Conservation (phyloP, 2,329 filamentous ascomycete genomes). For the Lachnellula cervina region DNA sequence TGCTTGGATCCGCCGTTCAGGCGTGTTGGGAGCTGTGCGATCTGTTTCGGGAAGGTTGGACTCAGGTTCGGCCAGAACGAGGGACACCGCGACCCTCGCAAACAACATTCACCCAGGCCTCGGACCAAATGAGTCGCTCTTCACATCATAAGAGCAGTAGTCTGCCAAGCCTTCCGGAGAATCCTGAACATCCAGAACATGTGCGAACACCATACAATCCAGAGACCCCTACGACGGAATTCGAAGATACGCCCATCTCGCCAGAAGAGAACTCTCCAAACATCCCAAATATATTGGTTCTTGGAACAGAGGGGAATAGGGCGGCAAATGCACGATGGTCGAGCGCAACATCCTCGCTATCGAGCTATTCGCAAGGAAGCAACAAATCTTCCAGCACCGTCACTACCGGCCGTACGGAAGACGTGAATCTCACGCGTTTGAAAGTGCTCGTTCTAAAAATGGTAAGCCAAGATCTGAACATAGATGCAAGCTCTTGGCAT, state of each 20-base stretch:
- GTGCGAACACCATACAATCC: slow-evolving; percentile 45
- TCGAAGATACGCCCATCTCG: slow-evolving; percentile 83
- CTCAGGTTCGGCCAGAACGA: slow-evolving; percentile 77
- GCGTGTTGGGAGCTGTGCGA: slow-evolving; percentile 94
- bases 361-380: slow-evolving; percentile 70
- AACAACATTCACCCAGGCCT: slow-evolving; percentile 61
- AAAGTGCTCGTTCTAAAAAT: slow-evolving; percentile 79
- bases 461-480: slow-evolving; percentile 30
- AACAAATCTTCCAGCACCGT: slow-evolving; percentile 65
- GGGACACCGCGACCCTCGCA: slow-evolving; percentile 81
- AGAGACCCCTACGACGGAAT: slow-evolving; percentile 91
- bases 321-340: slow-evolving; percentile 71
- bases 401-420: slow-evolving; percentile 62
- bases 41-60: slow-evolving; percentile 89
- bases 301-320: slow-evolving; percentile 64
- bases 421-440: slow-evolving; percentile 70
- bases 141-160: slow-evolving; percentile 34
- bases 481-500: too few species aligned
- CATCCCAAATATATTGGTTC: slow-evolving; percentile 81
- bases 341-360: slow-evolving; percentile 73
- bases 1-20: slow-evolving; percentile 82
- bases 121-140: slow-evolving; percentile 43
- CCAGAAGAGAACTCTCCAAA: slow-evolving; percentile 70
- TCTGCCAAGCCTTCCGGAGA: slow-evolving; percentile 44
- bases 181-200: slow-evolving; percentile 34